Conservation (phyloP, 345 rosid genomes). For the Linum lewisii region DNA sequence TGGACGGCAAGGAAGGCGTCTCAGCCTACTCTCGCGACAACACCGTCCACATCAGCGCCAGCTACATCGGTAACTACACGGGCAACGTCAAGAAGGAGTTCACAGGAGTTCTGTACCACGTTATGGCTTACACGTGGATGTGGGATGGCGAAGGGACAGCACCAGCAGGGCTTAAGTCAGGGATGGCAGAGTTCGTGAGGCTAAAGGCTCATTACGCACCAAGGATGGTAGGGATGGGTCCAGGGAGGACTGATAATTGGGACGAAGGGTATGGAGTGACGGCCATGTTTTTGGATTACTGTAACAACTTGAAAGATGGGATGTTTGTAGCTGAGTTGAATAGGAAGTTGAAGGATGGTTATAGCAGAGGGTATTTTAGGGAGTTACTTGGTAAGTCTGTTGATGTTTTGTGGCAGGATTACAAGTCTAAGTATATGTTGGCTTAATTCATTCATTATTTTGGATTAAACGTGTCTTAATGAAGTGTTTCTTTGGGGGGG, state of each 20-base stretch:
- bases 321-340: background rate
- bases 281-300: constrained; percentile 10
- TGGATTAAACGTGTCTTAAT: no score
- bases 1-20: constrained; percentile 13
- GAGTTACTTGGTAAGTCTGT: constrained; percentile 16
- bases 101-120: constrained; percentile 55
- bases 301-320: background rate
- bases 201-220: constrained; percentile 10
- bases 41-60: constrained; percentile 30
- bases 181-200: constrained; percentile 20
- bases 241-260: constrained; percentile 13
- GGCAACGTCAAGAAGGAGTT: constrained; percentile 43
- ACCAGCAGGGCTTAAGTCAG: constrained; percentile 12
- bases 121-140: constrained; percentile 26
- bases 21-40: constrained; percentile 15
- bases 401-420: constrained; percentile 17
- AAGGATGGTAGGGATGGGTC: background rate
- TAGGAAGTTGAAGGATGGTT: background rate
- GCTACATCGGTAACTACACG: constrained; percentile 16
- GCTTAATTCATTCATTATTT: background rate
- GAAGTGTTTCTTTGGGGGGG: no score
- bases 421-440: constrained; percentile 10
- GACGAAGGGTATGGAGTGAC: constrained; percentile 15
- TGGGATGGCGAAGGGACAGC: constrained; percentile 15
- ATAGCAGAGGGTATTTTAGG: background rate